Evolutionary conservation across 257 asterid species (phyloP), one percentile per base, ranked within the genome.

Genomic region (Nicotiana noctiflora): DNA sequence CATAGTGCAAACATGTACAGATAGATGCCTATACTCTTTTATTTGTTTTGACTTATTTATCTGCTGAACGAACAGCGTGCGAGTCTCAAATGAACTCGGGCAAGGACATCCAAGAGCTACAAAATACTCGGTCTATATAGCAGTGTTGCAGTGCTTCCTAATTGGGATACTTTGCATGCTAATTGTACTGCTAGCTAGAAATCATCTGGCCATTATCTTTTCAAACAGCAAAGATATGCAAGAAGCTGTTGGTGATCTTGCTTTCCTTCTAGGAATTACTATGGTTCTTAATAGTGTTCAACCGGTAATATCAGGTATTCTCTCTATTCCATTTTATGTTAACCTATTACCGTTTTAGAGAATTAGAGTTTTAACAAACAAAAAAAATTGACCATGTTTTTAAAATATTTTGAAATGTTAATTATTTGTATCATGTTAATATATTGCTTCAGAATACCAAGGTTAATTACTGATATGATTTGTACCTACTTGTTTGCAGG

Each of bases 241-340:
- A 84, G 77, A 49, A 49, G 96, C 96, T 11, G 98, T 90, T 23
- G 88, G 92, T 59, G 86, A 75, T 67, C 92, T 92, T 23, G 92
- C 96, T 0, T 87, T 87, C 78, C 93, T 89, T 82, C 89, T 92
- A 44, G 97, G 91, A 8, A 85, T 90, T 79, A 93, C 96, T 0
- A 92, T 93, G 97, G 86, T 93, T 77, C 94, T 93, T 82, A 92
- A 92, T 83, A 93, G 98, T 51, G 84, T 92, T 79, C 94, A 93
- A 72, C 98, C 96, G 2, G 94, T 93, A 31, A 90, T 93, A 85
- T 92, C 98, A 79, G 98, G 95, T 88, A 8, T 3, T 40, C 11
- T 8, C 11, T 8, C 49, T 2, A 0, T 40, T 40, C 12, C 3
- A 40, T 12, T 40, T 40, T 8, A 40, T 40, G 12, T 40, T 40